These are phyloP conservation scores for Nemophila menziesii DNA, from an alignment of 257 asterid genomes.

Conservation along the genomic window DNA sequence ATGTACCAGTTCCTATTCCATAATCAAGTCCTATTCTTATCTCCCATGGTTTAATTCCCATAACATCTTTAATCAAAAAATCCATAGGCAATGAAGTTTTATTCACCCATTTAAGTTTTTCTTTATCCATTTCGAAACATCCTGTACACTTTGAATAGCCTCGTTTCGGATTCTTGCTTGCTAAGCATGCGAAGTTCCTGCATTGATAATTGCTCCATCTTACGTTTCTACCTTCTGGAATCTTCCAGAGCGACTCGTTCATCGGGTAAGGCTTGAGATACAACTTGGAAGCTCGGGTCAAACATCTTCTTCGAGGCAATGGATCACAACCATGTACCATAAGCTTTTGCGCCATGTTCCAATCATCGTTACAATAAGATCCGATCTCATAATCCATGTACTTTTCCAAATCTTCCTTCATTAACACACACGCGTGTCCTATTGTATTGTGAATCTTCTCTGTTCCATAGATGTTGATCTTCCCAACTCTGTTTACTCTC, in stretches of 20 bases:
- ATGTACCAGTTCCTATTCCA: slow-evolving; percentile 76
- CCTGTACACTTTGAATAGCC: slow-evolving; percentile 63
- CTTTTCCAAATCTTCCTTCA: slow-evolving; percentile 71
- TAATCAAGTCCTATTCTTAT: slow-evolving; percentile 62
- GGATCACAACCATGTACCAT: slow-evolving; percentile 86
- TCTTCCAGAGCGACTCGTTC: slow-evolving; percentile 73
- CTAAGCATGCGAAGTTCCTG: slow-evolving; percentile 60
- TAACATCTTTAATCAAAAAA: slow-evolving; percentile 41
- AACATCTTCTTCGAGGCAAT: slow-evolving; percentile 67
- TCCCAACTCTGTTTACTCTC: slow-evolving; percentile 47
- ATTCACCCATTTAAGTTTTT: slow-evolving; percentile 53
- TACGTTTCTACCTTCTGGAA: slow-evolving; percentile 79
- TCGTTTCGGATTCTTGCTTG: slow-evolving; percentile 59
- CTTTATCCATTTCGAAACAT: slow-evolving; percentile 86
- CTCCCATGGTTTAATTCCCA: slow-evolving; percentile 47
- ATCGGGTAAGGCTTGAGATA: slow-evolving; percentile 62
- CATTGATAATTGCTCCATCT: slow-evolving; percentile 83
- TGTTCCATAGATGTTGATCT: slow-evolving; percentile 51
- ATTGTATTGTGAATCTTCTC: slow-evolving; percentile 54
- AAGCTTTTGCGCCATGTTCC: slow-evolving; percentile 69
- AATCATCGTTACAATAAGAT: slow-evolving; percentile 81
- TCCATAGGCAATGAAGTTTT: slow-evolving; percentile 33
- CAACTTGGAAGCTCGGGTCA: slow-evolving; percentile 76
- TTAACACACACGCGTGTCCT: slow-evolving; percentile 63
- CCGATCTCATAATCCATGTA: slow-evolving; percentile 86